These are phyloP conservation scores for Eutrema japonicum DNA, from an alignment of 345 rosid genomes.

Conservation along the genomic window DNA sequence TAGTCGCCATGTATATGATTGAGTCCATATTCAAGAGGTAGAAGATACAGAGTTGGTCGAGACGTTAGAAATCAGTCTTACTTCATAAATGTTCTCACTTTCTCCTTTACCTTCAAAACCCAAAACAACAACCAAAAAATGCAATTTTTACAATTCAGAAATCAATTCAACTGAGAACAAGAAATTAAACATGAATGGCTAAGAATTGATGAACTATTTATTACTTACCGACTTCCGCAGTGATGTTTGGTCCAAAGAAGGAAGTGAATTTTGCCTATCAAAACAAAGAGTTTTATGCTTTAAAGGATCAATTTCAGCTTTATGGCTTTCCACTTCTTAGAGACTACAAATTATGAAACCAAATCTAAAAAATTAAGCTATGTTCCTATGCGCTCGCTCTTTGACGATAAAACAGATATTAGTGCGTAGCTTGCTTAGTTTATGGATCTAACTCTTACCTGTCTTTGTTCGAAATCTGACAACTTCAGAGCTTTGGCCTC, in stretches of 20 bases:
- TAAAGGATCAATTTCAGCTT: conserved; percentile 27
- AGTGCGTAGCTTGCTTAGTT: background rate
- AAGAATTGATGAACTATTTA: conserved; percentile 25
- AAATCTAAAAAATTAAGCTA: background rate
- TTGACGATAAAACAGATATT: background rate
- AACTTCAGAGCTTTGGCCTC: conserved; percentile 78
- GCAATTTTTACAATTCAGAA: background rate
- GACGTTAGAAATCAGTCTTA: conserved; percentile 67
- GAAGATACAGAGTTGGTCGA: conserved; percentile 50
- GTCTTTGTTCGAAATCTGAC: conserved; percentile 84
- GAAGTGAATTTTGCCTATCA: conserved; percentile 85
- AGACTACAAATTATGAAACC: background rate
- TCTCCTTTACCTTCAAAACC: conserved; percentile 68
- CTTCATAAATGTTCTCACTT: conserved; percentile 65
- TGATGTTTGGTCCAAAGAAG: conserved; percentile 87
- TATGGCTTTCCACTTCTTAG: background rate
- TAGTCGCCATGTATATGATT: conserved; percentile 13
- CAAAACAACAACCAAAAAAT: background rate
- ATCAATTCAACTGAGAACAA: background rate
- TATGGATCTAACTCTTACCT: conserved; percentile 49
- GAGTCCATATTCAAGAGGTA: conserved; percentile 28
- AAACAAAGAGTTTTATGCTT: conserved; percentile 17
- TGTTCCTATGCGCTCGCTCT: background rate
- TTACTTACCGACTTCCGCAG: conserved; percentile 81
- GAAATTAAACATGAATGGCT: background rate